These are phyloP conservation scores for Pseudonectria foliicola DNA, from an alignment of 2,329 filamentous ascomycete species.

Conservation along the genomic window DNA sequence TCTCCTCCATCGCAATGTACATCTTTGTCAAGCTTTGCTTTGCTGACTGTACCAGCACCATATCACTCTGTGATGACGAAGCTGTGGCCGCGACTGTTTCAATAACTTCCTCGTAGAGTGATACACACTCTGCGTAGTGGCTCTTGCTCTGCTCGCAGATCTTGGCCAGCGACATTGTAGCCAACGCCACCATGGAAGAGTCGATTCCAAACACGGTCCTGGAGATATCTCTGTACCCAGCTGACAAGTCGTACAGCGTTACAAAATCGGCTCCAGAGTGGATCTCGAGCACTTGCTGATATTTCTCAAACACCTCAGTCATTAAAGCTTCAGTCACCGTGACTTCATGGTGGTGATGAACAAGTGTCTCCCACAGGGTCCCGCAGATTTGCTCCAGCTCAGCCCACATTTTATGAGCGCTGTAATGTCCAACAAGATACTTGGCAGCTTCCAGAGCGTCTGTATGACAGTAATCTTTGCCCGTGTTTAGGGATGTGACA, in stretches of 20 bases:
- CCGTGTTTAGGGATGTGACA: slow-evolving; percentile 26
- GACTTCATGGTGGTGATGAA: slow-evolving; percentile 28
- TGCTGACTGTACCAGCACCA: slow-evolving; percentile 34
- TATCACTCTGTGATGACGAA: slow-evolving; percentile 21
- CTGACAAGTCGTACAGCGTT: slow-evolving; percentile 35
- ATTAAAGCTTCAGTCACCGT: slow-evolving; percentile 35
- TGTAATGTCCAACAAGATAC: slow-evolving; percentile 37
- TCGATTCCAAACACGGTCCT: slow-evolving; percentile 28
- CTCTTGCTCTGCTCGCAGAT: slow-evolving; percentile 38
- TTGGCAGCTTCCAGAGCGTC: slow-evolving; percentile 40
- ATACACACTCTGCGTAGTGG: slow-evolving; percentile 37
- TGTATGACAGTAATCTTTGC: slow-evolving; percentile 25
- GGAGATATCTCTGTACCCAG: slow-evolving; percentile 41
- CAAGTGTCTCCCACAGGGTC: slow-evolving; percentile 35
- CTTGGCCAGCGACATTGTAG: slow-evolving; percentile 33
- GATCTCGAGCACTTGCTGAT: slow-evolving; percentile 39
- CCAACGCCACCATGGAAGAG: slow-evolving; percentile 22
- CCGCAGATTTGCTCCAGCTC: slow-evolving; percentile 39
- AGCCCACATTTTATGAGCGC: slow-evolving; percentile 35
- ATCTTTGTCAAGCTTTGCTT: slow-evolving; percentile 43
- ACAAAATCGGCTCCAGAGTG: slow-evolving; percentile 35
- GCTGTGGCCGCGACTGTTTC: slow-evolving; percentile 29
- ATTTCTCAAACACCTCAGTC: slow-evolving; percentile 35
- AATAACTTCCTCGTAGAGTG: slow-evolving; percentile 39
- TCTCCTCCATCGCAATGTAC: slow-evolving; percentile 29